Conservation (phyloP, 148 eudicot species). For the Nyssa sinensis region DNA sequence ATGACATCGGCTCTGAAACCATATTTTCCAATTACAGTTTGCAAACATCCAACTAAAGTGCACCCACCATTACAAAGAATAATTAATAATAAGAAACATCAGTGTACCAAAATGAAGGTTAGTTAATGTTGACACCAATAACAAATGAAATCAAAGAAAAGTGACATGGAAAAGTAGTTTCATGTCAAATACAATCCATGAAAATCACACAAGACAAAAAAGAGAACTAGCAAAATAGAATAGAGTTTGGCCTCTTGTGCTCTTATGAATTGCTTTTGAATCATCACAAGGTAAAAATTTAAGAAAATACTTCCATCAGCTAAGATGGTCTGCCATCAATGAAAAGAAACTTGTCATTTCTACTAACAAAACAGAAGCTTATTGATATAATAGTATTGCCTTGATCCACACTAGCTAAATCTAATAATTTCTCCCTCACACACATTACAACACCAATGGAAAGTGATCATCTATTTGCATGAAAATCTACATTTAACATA, state of each 20-base stretch:
- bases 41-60: background rate
- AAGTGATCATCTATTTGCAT: slow-evolving; percentile 14
- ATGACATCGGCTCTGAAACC: background rate
- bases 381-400: slow-evolving; percentile 6
- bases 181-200: background rate
- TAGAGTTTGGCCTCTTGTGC: background rate
- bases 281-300: background rate
- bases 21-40: background rate
- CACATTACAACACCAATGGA: slow-evolving; percentile 11
- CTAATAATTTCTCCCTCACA: background rate
- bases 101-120: background rate
- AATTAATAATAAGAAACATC: background rate
- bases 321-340: slow-evolving; percentile 33
- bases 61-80: background rate
- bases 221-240: background rate
- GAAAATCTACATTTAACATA: background rate
- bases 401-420: slow-evolving; percentile 11
- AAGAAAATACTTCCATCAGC: slow-evolving; percentile 16
- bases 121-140: background rate
- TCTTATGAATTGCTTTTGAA: slow-evolving; percentile 10
- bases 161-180: slow-evolving; percentile 6
- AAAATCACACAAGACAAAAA: slow-evolving; percentile 22
- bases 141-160: slow-evolving; percentile 1
- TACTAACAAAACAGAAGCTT: slow-evolving; percentile 8
- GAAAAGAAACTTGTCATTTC: slow-evolving; percentile 14